These are phyloP conservation scores for Cordyceps pruinosa DNA, from an alignment of 2,329 filamentous ascomycete species.

Conservation along the genomic window DNA sequence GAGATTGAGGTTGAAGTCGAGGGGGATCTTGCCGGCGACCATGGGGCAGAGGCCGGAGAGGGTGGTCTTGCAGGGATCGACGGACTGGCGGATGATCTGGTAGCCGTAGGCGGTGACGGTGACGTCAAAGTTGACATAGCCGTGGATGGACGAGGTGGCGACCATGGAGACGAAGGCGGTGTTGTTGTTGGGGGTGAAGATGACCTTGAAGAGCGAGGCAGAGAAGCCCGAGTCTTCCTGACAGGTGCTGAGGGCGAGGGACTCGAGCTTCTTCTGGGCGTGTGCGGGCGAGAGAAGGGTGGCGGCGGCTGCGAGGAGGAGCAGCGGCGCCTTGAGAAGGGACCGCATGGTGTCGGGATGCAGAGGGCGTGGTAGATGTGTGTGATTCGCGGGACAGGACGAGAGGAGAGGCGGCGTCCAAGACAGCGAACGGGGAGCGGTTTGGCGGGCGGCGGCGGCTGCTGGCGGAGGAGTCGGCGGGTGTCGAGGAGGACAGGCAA, in stretches of 20 bases:
- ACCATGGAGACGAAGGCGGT: slow-evolving; percentile 68
- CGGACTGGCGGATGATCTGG: slow-evolving; percentile 54
- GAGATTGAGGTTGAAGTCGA: slow-evolving; percentile 63
- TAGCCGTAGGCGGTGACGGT: slow-evolving; percentile 78
- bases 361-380: not conserved
- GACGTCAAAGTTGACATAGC: slow-evolving; percentile 72
- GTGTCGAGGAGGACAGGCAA: not conserved
- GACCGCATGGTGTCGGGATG: slow-evolving; percentile 35
- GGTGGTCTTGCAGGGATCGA: slow-evolving; percentile 69
- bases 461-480: not conserved
- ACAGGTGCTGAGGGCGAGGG: slow-evolving; percentile 78
- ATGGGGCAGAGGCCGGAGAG: slow-evolving; percentile 82
- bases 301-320: slow-evolving; percentile 39
- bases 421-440: too few species aligned
- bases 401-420: not conserved
- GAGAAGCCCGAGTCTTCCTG: slow-evolving; percentile 79
- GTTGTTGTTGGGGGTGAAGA: slow-evolving; percentile 68
- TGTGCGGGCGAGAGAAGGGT: slow-evolving; percentile 40
- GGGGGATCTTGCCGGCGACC: slow-evolving; percentile 73
- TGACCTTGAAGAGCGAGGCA: slow-evolving; percentile 81
- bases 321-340: slow-evolving; percentile 37
- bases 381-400: not conserved
- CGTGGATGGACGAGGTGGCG: slow-evolving; percentile 74
- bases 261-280: slow-evolving; percentile 64
- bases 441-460: not conserved